phyloP scores from a whole-genome alignment of 306 rosid genomes.

The Glycine tomentella region DNA sequence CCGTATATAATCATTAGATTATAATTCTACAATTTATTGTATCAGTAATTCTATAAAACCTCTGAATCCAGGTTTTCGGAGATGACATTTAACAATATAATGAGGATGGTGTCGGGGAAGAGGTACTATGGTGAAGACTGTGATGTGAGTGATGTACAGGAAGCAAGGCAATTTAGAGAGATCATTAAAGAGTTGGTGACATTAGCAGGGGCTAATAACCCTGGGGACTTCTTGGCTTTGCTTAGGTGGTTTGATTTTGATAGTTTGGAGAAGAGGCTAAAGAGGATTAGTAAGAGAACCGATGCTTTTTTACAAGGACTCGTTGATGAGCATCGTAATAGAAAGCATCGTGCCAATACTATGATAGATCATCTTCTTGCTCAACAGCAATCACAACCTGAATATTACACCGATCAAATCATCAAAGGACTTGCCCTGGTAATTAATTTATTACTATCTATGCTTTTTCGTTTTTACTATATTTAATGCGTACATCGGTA shows the following conservation, averaged over 20 bases:
- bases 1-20: too few species aligned
- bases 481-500: not conserved
- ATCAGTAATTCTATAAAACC: too few species aligned
- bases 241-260: constrained; percentile 25
- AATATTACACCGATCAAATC: not conserved
- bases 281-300: not conserved
- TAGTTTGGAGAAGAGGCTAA: not conserved
- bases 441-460: not conserved
- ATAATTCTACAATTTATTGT: too few species aligned
- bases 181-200: not conserved
- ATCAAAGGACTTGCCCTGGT: constrained; percentile 38
- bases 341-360: not conserved
- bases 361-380: constrained; percentile 17
- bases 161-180: constrained; percentile 23
- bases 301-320: constrained; percentile 25
- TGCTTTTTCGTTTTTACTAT: not conserved
- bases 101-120: constrained; percentile 18
- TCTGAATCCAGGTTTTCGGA: not conserved
- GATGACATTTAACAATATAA: constrained; percentile 8
- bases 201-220: not conserved
- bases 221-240: not conserved
- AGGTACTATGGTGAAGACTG: constrained; percentile 5
- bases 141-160: not conserved
- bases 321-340: constrained; percentile 3
- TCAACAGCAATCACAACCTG: not conserved